These are phyloP conservation scores for Trichomonascaceae sp. DNA, from an alignment of 1,139 yeast species.

Conservation along the genomic window DNA sequence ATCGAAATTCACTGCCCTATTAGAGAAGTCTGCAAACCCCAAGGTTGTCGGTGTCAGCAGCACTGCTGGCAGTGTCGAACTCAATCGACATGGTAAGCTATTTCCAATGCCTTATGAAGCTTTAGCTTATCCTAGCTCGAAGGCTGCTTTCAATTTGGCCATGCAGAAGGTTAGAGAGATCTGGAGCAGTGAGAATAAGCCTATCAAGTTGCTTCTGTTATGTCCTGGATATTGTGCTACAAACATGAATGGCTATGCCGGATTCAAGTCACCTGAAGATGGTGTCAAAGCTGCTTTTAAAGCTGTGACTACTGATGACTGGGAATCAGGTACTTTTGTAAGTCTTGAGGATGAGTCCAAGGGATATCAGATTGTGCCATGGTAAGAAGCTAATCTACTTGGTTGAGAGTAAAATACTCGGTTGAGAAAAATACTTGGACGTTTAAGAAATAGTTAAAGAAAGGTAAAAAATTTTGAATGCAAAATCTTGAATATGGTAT, in stretches of 20 bases:
- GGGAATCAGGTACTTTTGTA: neutral
- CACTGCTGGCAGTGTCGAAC: neutral
- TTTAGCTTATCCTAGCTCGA: conserved; percentile 1
- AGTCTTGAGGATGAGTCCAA: conserved; percentile 1
- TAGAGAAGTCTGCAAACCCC: conserved; percentile 1
- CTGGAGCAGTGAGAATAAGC: neutral
- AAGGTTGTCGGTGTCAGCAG: conserved; percentile 1
- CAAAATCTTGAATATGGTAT: too few relatives aligned
- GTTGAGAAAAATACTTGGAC: too few relatives aligned
- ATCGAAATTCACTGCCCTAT: conserved; percentile 1
- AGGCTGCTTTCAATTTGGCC: conserved; percentile 7
- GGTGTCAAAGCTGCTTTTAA: conserved; percentile 6
- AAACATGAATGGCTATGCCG: conserved; percentile 1
- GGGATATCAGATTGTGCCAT: neutral
- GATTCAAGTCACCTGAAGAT: conserved; percentile 2
- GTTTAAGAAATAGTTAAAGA: neutral
- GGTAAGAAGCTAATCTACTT: too few relatives aligned
- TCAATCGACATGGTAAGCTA: neutral
- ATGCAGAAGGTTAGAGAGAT: neutral
- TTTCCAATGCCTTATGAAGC: neutral
- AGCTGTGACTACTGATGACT: conserved; percentile 5
- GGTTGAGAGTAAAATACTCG: too few relatives aligned
- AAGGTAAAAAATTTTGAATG: too few relatives aligned
- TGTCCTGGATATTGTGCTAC: conserved; percentile 9
- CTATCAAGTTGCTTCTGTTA: neutral